Evolutionary conservation across 768 basidiomycete genomes (phyloP).

Genomic region (Leccinum uliginosum): DNA sequence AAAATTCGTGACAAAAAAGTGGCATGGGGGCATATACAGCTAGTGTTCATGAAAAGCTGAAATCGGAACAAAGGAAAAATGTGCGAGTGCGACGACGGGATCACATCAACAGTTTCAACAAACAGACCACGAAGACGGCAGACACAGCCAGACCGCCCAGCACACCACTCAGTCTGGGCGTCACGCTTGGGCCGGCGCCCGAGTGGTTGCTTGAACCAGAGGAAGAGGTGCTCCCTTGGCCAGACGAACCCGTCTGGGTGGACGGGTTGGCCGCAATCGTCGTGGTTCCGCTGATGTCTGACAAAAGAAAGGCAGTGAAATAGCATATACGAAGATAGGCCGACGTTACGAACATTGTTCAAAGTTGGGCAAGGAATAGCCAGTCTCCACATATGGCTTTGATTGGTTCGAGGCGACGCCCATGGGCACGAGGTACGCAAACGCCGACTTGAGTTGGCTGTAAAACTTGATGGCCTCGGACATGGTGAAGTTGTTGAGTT

Average conservation of each 20-base stretch:
- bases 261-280: constrained; percentile 8
- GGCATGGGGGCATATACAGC: too few species aligned
- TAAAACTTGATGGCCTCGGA: constrained; percentile 52
- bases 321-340: neutral
- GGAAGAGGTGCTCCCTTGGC: constrained; percentile 6
- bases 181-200: constrained; percentile 3
- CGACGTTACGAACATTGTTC: constrained; percentile 36
- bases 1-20: too few species aligned
- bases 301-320: neutral
- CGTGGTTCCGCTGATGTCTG: constrained; percentile 27
- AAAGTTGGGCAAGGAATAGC: constrained; percentile 40
- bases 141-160: constrained; percentile 14
- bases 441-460: constrained; percentile 39
- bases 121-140: constrained; percentile 9
- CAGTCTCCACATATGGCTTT: constrained; percentile 49
- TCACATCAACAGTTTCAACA: constrained; percentile 21
- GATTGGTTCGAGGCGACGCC: constrained; percentile 48
- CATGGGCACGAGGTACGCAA: constrained; percentile 49
- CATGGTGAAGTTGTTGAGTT: constrained; percentile 61
- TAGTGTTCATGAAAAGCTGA: too few species aligned
- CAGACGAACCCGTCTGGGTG: neutral
- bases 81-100: neutral
- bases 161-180: neutral
- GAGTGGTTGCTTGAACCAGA: neutral
- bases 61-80: neutral